phyloP scores from a whole-genome alignment of 2,329 filamentous ascomycete species.

The Taxawa tesnikishii region DNA sequence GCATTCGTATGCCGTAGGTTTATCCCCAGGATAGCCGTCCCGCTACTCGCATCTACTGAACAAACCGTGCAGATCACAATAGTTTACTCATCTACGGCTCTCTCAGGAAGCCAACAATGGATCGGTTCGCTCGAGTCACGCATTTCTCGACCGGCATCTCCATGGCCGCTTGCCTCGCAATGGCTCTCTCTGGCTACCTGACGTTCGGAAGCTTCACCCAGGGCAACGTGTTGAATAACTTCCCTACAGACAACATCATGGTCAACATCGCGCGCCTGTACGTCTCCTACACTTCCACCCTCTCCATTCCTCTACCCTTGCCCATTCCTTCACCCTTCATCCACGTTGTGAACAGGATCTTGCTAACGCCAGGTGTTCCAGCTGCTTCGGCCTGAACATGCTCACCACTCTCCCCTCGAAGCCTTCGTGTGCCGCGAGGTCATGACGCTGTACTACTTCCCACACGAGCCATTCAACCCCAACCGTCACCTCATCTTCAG shows the following conservation, averaged over 20 bases:
- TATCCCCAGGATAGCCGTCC: background rate
- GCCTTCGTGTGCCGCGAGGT: slow-evolving; percentile 96
- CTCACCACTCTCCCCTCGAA: slow-evolving; percentile 88
- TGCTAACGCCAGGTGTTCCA: slow-evolving; percentile 12
- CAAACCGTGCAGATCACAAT: slow-evolving; percentile 58
- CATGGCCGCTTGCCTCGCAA: slow-evolving; percentile 77
- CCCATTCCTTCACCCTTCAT: background rate
- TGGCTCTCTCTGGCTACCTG: slow-evolving; percentile 83
- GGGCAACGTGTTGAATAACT: slow-evolving; percentile 97
- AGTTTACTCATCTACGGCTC: slow-evolving; percentile 96
- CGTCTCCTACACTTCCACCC: no score
- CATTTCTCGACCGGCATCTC: slow-evolving; percentile 87
- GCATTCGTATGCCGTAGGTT: slow-evolving; percentile 54
- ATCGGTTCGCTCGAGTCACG: slow-evolving; percentile 86
- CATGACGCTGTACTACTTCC: slow-evolving; percentile 76
- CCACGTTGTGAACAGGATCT: no score
- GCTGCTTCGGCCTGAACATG: slow-evolving; percentile 96
- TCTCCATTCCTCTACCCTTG: no score
- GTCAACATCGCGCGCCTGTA: slow-evolving; percentile 84
- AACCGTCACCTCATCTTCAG: slow-evolving; percentile 80
- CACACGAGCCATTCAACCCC: slow-evolving; percentile 63
- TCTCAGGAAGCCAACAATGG: slow-evolving; percentile 82
- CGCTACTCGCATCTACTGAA: slow-evolving; percentile 5
- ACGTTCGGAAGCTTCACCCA: slow-evolving; percentile 85
- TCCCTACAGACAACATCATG: slow-evolving; percentile 78